Evolutionary conservation across 208 protist genomes (phyloP), one percentile per base, ranked within the genome.

Genomic region (Acanthamoeba polyphaga): DNA sequence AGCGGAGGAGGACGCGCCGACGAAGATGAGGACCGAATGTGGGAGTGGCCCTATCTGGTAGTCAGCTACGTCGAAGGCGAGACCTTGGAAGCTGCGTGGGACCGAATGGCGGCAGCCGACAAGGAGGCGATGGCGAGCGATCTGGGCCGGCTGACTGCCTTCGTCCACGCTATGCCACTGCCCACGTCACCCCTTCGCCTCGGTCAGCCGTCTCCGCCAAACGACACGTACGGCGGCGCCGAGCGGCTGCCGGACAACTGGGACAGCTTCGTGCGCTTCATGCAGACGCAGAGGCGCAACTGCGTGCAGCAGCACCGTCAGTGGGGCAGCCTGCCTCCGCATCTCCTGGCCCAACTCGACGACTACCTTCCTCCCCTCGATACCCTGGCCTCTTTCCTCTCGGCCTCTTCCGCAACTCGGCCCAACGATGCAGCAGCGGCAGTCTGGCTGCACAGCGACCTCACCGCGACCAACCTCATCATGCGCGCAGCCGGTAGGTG

Each of bases 401-500:
- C 7, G 9, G 13, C 34, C 32, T 7, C 32, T 74, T 10, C 53
- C 53, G 10, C 53, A 1, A 9, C 66, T 46, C 4, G 43, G 43
- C 43, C 43, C 43, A 46, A 46, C 43, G 43, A 4, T 4, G n/a
- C 66, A 29, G 10, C 6, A 19, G 22, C 8, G 38, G 70, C 70
- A 24, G 70, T 29, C 2, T 80, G 70, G 70, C 70, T 80, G 34
- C 70, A 80, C 70, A 24, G 70, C 70, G 70, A 80, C 49, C 70
- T 80, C 19, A 80, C 70, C 3, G 70, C 34, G n/a, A 80, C 70
- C 12, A 80, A 80, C n/a, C 3, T 80, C 32, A 80, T 80, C 70
- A 34, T 80, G 24, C 70, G 70, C 15, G n/a, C 15, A 15, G 6
- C 10, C 24, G 66, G 12, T 60, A 19, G 53, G 13, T 60, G 43